Evolutionary conservation across 768 basidiomycete genomes (phyloP).

Genomic region (Pulveroboletus sp.): DNA sequence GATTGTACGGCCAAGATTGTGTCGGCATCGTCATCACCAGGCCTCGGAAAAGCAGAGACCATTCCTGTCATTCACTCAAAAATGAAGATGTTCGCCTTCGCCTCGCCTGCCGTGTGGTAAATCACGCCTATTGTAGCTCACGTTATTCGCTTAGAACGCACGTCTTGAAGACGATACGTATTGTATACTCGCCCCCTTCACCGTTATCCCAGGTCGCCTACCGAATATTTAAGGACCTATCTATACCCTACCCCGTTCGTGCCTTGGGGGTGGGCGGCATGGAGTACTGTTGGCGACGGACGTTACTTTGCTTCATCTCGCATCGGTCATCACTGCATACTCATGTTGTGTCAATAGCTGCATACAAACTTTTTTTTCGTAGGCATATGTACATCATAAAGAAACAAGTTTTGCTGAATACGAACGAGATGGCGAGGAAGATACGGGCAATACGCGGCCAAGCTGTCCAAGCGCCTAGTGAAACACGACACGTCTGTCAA

Average conservation of each 20-base stretch:
- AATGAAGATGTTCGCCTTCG: slow-evolving; percentile 60
- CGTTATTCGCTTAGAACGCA: slow-evolving; percentile 20
- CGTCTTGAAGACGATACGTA: slow-evolving; percentile 29
- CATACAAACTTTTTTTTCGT: slow-evolving; percentile 27
- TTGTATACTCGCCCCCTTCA: slow-evolving; percentile 20
- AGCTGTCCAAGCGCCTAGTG: background rate
- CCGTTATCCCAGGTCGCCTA: slow-evolving; percentile 6
- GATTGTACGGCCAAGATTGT: slow-evolving; percentile 46
- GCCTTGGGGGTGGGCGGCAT: slow-evolving; percentile 23
- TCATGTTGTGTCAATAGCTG: slow-evolving; percentile 37
- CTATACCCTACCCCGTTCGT: slow-evolving; percentile 26
- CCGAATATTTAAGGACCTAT: slow-evolving; percentile 31
- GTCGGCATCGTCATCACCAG: slow-evolving; percentile 37
- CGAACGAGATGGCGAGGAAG: background rate
- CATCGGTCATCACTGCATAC: slow-evolving; percentile 28
- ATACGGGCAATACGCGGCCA: too few relatives aligned
- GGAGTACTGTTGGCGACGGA: slow-evolving; percentile 19
- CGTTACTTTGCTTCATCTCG: slow-evolving; percentile 25
- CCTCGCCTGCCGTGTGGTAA: slow-evolving; percentile 60
- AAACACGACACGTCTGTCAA: slow-evolving; percentile 3
- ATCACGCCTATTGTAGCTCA: slow-evolving; percentile 17
- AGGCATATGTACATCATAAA: slow-evolving; percentile 34
- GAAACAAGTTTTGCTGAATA: slow-evolving; percentile 29
- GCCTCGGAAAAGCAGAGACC: slow-evolving; percentile 19
- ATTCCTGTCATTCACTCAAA: slow-evolving; percentile 37